phyloP scores from a whole-genome alignment of 2,329 filamentous ascomycete species.

The Pyricularia grisea region DNA sequence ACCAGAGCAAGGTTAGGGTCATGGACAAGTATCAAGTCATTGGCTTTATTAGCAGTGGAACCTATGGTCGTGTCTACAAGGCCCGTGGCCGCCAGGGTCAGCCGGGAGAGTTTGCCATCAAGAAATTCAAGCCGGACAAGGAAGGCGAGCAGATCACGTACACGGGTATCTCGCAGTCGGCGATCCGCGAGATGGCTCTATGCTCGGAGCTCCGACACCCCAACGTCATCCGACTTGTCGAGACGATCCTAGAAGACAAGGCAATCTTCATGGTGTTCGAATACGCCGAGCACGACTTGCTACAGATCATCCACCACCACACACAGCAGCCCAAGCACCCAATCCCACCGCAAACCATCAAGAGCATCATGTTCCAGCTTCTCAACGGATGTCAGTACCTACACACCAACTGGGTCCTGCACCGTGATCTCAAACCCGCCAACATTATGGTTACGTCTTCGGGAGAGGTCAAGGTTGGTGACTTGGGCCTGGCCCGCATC shows the following conservation, averaged over 20 bases:
- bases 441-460: slow-evolving; percentile 96
- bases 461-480: slow-evolving; percentile 89
- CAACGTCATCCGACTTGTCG: slow-evolving; percentile 83
- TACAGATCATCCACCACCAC: slow-evolving; percentile 98
- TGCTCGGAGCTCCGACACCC: slow-evolving; percentile 84
- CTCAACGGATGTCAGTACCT: slow-evolving; percentile 92
- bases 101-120: slow-evolving; percentile 88
- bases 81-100: slow-evolving; percentile 67
- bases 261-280: slow-evolving; percentile 99
- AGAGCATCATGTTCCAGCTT: slow-evolving; percentile 91
- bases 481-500: slow-evolving; percentile 81
- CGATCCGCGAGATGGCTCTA: slow-evolving; percentile 92
- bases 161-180: slow-evolving; percentile 94
- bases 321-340: slow-evolving; percentile 79
- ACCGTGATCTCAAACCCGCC: slow-evolving; percentile 92
- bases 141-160: slow-evolving; percentile 92
- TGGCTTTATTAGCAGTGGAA: slow-evolving; percentile 96
- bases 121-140: slow-evolving; percentile 99
- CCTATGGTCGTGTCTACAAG: slow-evolving; percentile 97
- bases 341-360: slow-evolving; percentile 81
- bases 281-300: slow-evolving; percentile 92
- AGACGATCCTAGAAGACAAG: slow-evolving; percentile 97
- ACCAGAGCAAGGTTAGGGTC: slow-evolving; percentile 75
- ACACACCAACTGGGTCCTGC: slow-evolving; percentile 93
- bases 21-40: slow-evolving; percentile 93